Percentiles rank a stretch among this genome's conserved stretches.
phyloP scores from a whole-genome alignment of 805 yeast genomes.

The Wickerhamiella hasegawae region DNA sequence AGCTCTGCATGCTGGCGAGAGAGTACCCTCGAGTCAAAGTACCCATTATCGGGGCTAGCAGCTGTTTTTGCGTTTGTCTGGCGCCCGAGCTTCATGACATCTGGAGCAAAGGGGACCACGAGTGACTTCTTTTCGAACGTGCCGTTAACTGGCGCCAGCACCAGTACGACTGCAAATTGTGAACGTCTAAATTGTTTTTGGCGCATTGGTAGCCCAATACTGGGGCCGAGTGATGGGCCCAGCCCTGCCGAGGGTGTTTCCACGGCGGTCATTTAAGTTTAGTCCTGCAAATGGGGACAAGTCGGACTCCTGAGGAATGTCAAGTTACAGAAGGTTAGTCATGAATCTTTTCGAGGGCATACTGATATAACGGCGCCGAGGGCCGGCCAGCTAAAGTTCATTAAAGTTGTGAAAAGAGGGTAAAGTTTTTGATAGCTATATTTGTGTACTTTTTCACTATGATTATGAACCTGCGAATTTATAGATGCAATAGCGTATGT shows the following conservation, averaged over 20 bases:
- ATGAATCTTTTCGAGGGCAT: no score
- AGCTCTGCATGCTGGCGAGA: constrained; percentile 90
- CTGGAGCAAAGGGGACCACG: constrained; percentile 68
- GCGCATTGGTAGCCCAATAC: not conserved
- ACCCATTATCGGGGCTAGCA: constrained; percentile 65
- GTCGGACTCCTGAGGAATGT: no score
- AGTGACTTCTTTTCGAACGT: constrained; percentile 70
- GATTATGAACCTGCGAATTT: no score
- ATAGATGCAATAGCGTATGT: no score
- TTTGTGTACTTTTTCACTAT: no score
- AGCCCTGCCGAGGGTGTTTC: not conserved
- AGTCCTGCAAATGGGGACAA: no score
- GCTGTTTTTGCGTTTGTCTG: constrained; percentile 44
- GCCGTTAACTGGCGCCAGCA: constrained; percentile 59
- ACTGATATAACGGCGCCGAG: no score
- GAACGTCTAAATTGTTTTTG: constrained; percentile 13
- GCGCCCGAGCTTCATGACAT: constrained; percentile 73
- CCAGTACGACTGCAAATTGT: constrained; percentile 33
- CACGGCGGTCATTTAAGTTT: constrained; percentile 1
- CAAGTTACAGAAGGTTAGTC: no score
- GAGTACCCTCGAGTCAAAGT: constrained; percentile 83
- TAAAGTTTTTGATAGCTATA: no score
- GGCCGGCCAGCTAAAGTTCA: no score
- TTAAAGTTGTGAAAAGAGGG: no score
- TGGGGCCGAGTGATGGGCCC: not conserved